phyloP scores from a whole-genome alignment of 192 early-diverging fungal genomes.

The Backusella westeae region DNA sequence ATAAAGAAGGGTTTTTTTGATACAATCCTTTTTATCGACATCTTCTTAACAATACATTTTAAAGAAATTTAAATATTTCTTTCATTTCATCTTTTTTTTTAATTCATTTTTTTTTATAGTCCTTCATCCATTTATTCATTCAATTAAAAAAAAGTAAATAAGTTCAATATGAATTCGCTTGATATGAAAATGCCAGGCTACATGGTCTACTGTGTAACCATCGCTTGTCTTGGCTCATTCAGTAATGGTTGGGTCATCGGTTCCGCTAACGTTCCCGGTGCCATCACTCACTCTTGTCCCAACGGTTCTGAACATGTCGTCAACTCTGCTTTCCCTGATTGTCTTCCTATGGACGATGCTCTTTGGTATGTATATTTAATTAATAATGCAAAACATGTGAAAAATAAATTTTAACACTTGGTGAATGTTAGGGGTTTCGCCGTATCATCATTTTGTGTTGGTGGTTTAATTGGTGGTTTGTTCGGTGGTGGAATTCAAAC shows the following conservation, averaged over 20 bases:
- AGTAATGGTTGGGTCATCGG: constrained; percentile 47
- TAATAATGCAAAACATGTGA: not conserved
- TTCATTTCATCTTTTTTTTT: not conserved
- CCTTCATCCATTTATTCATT: not conserved
- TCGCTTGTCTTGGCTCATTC: constrained; percentile 41
- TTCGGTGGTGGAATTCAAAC: constrained; percentile 46
- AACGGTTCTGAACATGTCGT: constrained; percentile 4
- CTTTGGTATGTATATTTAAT: constrained; percentile 17
- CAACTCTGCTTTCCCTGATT: constrained; percentile 24
- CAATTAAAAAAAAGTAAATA: not conserved
- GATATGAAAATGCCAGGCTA: constrained; percentile 35
- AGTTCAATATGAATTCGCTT: constrained; percentile 41
- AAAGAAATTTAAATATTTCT: not conserved
- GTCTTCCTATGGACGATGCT: constrained; percentile 33
- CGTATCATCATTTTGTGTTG: constrained; percentile 48
- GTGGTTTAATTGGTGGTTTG: constrained; percentile 57
- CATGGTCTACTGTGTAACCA: constrained; percentile 42
- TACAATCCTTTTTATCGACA: not conserved
- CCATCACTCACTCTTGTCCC: constrained; percentile 25
- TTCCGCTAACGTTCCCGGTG: constrained; percentile 45
- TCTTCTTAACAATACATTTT: not conserved
- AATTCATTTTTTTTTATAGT: not conserved
- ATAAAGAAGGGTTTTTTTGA: not conserved
- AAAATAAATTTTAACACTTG: not conserved
- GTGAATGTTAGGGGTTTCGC: constrained; percentile 40